These are phyloP conservation scores for Fusarium tricinctum DNA, from an alignment of 2,329 filamentous ascomycete genomes.

Conservation along the genomic window DNA sequence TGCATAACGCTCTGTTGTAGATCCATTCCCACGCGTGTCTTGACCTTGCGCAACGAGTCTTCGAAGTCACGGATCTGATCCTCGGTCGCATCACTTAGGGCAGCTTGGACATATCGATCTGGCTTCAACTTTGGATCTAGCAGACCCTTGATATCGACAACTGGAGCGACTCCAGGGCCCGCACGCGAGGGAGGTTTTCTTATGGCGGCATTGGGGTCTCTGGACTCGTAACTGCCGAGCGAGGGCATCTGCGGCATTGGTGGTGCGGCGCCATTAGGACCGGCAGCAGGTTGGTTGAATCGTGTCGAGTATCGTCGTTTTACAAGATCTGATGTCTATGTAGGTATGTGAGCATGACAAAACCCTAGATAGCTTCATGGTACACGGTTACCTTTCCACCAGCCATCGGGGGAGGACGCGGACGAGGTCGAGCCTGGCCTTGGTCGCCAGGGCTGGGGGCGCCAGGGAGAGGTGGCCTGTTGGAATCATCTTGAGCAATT, in stretches of 20 bases:
- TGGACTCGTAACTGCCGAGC: slow-evolving; percentile 70
- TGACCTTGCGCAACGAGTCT: slow-evolving; percentile 79
- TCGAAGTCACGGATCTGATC: slow-evolving; percentile 89
- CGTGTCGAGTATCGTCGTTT: slow-evolving; percentile 95
- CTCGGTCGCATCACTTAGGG: slow-evolving; percentile 88
- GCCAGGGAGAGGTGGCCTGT: slow-evolving; percentile 42
- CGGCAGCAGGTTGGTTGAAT: slow-evolving; percentile 82
- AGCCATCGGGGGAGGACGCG: slow-evolving; percentile 64
- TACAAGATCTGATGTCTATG: slow-evolving; percentile 82
- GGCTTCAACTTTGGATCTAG: slow-evolving; percentile 83
- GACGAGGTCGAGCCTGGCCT: slow-evolving; percentile 56
- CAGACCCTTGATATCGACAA: slow-evolving; percentile 82
- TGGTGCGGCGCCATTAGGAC: slow-evolving; percentile 77
- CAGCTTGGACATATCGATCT: slow-evolving; percentile 81
- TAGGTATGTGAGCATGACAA: slow-evolving; percentile 37
- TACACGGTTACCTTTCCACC: slow-evolving; percentile 67
- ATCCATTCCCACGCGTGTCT: slow-evolving; percentile 82
- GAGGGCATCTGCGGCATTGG: slow-evolving; percentile 78
- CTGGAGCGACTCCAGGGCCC: slow-evolving; percentile 67
- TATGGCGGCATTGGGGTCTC: slow-evolving; percentile 52
- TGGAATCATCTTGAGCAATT: slow-evolving; percentile 65
- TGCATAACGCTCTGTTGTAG: slow-evolving; percentile 96
- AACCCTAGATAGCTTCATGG: slow-evolving; percentile 7
- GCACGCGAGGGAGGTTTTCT: slow-evolving; percentile 67
- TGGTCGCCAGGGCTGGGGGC: slow-evolving; percentile 47